Evolutionary conservation across 2,329 filamentous ascomycete genomes (phyloP).

Genomic region (Colletotrichum tropicale): DNA sequence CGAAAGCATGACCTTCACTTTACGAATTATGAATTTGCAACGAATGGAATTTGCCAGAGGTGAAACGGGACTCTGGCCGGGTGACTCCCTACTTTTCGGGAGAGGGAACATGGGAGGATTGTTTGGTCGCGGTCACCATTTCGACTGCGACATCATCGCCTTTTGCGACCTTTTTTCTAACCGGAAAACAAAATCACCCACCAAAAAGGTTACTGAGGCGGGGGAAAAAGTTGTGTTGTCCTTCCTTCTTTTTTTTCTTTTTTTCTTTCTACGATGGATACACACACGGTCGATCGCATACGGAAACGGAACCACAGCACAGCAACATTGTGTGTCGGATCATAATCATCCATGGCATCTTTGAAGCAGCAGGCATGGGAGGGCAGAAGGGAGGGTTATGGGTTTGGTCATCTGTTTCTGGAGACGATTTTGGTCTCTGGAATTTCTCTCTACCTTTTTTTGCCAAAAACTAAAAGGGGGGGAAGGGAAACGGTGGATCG

Average conservation of each 20-base stretch:
- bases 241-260: not conserved
- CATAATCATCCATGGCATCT: conserved; percentile 13
- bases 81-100: not conserved
- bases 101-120: not conserved
- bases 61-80: conserved; percentile 22
- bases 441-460: not conserved
- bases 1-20: not conserved
- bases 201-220: conserved; percentile 4
- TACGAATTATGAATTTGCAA: conserved; percentile 19
- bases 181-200: conserved; percentile 16
- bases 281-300: conserved; percentile 4
- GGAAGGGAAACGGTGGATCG: not conserved
- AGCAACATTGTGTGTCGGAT: conserved; percentile 1
- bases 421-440: not conserved
- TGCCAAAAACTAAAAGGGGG: not conserved
- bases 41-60: conserved; percentile 17
- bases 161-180: not conserved
- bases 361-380: not conserved
- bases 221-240: conserved; percentile 3
- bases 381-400: not conserved
- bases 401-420: not conserved
- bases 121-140: not conserved
- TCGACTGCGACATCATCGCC: not conserved
- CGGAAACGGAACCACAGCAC: conserved; percentile 6
- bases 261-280: not conserved